A percentile compares a stretch with the other conserved stretches of the same genome.
Conservation (phyloP, 371 early-diverging fungal species). For the Mucor piriformis region DNA sequence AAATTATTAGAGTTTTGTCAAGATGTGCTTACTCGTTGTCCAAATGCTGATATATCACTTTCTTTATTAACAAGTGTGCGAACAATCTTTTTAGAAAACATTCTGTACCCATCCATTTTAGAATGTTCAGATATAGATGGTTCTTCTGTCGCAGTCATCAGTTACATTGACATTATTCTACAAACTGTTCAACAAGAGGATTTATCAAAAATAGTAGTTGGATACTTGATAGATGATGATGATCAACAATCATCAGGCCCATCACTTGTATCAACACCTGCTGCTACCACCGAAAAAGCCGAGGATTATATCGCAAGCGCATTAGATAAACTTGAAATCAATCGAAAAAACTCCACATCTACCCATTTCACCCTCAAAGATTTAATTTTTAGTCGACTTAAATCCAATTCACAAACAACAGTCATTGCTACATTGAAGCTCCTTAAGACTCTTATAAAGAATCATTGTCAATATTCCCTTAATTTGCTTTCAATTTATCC, state of each 20-base stretch:
- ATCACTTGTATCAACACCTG: neutral
- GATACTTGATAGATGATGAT: slow-evolving; percentile 78
- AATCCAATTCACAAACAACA: slow-evolving; percentile 72
- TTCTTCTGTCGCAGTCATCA: slow-evolving; percentile 86
- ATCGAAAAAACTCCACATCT: slow-evolving; percentile 1
- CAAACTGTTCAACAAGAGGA: slow-evolving; percentile 76
- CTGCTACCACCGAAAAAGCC: slow-evolving; percentile 2
- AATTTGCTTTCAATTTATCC: slow-evolving; percentile 70
- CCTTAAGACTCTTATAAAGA: slow-evolving; percentile 72
- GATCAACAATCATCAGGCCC: slow-evolving; percentile 6
- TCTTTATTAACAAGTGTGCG: slow-evolving; percentile 71
- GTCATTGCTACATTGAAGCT: slow-evolving; percentile 85
- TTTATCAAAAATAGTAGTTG: slow-evolving; percentile 72
- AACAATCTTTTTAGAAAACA: slow-evolving; percentile 80
- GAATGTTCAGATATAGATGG: slow-evolving; percentile 93
- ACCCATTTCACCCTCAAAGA: slow-evolving; percentile 75
- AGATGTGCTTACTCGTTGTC: slow-evolving; percentile 80
- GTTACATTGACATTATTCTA: slow-evolving; percentile 84
- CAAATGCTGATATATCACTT: slow-evolving; percentile 68
- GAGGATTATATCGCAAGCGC: neutral
- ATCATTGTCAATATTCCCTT: slow-evolving; percentile 78
- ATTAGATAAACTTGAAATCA: neutral
- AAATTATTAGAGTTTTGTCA: slow-evolving; percentile 84
- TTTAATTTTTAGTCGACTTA: slow-evolving; percentile 73
- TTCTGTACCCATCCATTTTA: slow-evolving; percentile 83